Evolutionary conservation across 2,329 filamentous ascomycete genomes (phyloP).

Genomic region (Daldinia sp.): DNA sequence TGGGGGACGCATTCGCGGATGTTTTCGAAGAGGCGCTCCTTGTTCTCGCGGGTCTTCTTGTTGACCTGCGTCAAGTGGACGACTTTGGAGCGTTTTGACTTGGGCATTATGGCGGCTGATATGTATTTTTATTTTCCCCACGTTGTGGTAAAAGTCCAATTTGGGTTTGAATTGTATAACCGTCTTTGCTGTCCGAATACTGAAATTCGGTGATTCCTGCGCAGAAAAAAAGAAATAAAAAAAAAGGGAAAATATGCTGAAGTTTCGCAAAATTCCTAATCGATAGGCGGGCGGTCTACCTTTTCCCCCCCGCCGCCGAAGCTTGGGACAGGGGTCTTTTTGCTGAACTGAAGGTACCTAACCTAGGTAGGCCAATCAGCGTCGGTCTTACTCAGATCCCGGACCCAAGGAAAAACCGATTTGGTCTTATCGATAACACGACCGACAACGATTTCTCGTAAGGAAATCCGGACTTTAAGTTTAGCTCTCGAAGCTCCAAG

Average conservation of each 20-base stretch:
- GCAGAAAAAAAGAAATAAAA: not conserved
- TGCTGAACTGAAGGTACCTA: not conserved
- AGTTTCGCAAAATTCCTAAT: conserved; percentile 37
- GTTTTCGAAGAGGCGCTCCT: conserved; percentile 85
- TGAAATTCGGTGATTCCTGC: not conserved
- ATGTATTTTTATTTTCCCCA: too few species aligned
- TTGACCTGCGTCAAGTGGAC: conserved; percentile 89
- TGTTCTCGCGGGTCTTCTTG: conserved; percentile 94
- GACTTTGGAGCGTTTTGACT: conserved; percentile 91
- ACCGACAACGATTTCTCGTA: conserved; percentile 33
- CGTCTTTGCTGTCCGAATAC: not conserved
- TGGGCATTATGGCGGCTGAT: conserved; percentile 80
- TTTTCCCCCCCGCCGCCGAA: conserved; percentile 30
- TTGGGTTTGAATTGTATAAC: not conserved
- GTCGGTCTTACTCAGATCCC: not conserved
- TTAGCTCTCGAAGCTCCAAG: conserved; percentile 14
- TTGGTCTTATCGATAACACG: not conserved
- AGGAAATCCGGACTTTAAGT: conserved; percentile 14
- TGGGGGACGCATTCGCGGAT: conserved; percentile 85
- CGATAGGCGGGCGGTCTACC: conserved; percentile 36
- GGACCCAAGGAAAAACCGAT: not conserved
- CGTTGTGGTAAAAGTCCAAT: not conserved
- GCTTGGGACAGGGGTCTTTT: conserved; percentile 20
- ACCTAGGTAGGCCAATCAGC: not conserved
- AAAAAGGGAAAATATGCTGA: conserved; percentile 8